Base-by-base conservation (phyloP, 805 yeast species). In the Yarrowia sp. region DNA sequence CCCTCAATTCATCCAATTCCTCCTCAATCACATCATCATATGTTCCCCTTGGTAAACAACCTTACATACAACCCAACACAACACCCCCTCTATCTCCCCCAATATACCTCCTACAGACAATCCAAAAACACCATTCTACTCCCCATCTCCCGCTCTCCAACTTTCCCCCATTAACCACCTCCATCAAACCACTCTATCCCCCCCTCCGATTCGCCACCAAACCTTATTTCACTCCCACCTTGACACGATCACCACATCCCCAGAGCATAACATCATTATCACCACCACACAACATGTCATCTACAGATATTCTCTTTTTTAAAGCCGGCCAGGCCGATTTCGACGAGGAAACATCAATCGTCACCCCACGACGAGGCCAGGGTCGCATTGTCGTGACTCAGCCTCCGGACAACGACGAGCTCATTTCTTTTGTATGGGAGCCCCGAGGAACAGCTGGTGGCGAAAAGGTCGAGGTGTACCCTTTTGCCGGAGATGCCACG, bases 401-500 rank as follows among this genome's bases (percentile, higher is more conserved):
- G 65, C 82, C 85, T 69, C 82, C 80, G 32, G 96, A 89, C 66
- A 95, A 88, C 66, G 89, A 88, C 61, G 85, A 86, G 15, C 84
- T 90, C 72, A 85, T 81, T 71, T 85, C 86, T 60, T 87, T 90
- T 69, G 79, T 77, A 64, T 90, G 96, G 96, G 76, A 81, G 43
- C 90, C 96, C 36, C 83, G 88, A 65, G 84, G 82, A 35, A 75
- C 70, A 48, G 74, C 79, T 5, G 78, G 80, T 7, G 74, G 78
- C 17, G 78, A 71, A 35, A 67, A 67, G 31, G 74, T 74, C 43
- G 92, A 87, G 68, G 79, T 89, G 66, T 78, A 90, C 68, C 83
- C 90, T 47, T 86, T 90, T 69, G 95, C 96, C 0, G 96, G 96
- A 1, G 97, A 91, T 71, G 93, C 89, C 62, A 84, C 87, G 47